Evolutionary conservation across 441 rosid species (phyloP), one percentile per base, ranked within the genome.

Genomic region (Gossypium trilobum): DNA sequence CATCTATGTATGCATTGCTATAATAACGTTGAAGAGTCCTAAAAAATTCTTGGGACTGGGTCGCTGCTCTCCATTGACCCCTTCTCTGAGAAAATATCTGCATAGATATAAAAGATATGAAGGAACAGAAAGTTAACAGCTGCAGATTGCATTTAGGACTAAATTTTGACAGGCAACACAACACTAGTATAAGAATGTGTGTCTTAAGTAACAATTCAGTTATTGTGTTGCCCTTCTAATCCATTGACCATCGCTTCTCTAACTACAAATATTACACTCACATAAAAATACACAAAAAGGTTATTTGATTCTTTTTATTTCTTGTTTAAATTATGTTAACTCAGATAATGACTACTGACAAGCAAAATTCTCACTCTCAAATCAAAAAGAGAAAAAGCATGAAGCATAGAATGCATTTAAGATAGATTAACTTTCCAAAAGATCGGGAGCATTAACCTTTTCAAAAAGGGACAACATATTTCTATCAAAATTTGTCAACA

Each of bases 11-110:
- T 31, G 98, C 97, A 62, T 96, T 96, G 85, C 89, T 96, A 78
- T 93, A 91, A 74, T 93, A 91, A 25, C 99, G 93, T 75, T 93
- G 99, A 77, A 96, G 95, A 73, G 97, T 91, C 82, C 99, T 87
- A 77, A 96, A 90, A 82, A 96, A 91, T 78, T 96, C 99, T 83
- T 96, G 99, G 65, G 99, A 96, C 85, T 96, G 99, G 39, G 97
- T 91, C 74, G 99, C 97, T 25, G 99, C 99, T 86, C 76, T 93
- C 99, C 98, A 96, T 27, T 93, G 98, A 69, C 99, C 99, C 78
- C 99, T 84, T 82, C 97, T 93, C 85, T 87, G 86, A 66, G 93
- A 91, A 78, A 95, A 93, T 80, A 93, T 89, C 98, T 95, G 79
- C 44, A 74, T 42, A 74, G 62, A 75, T 75, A 65, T 22, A 73